Percentiles rank a stretch among this genome's conserved stretches.
Evolutionary conservation across 192 early-diverging fungal genomes (phyloP).

Genomic region (Glomus cerebriforme): DNA sequence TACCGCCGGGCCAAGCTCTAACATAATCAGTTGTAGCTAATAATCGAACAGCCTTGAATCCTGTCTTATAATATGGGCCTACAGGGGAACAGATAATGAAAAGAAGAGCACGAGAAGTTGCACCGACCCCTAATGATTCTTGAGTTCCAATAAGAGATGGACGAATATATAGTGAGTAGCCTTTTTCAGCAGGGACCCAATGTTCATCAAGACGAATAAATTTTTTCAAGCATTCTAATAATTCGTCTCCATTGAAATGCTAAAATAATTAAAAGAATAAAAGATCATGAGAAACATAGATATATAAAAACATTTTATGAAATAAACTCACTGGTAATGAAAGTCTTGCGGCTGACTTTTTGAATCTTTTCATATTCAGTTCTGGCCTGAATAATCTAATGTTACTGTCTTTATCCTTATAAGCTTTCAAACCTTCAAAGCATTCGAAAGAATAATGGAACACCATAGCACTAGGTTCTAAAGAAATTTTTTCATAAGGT

Average conservation of each 20-base stretch:
- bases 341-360: constrained; percentile 74
- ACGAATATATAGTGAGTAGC: constrained; percentile 92
- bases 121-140: constrained; percentile 79
- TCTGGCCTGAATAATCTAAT: constrained; percentile 95
- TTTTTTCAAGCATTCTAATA: constrained; percentile 82
- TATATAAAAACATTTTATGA: background rate
- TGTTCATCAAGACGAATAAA: constrained; percentile 76
- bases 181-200: constrained; percentile 91
- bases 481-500: constrained; percentile 77
- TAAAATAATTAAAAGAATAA: background rate
- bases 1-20: constrained; percentile 94
- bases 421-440: constrained; percentile 94
- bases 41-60: constrained; percentile 85
- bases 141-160: constrained; percentile 94
- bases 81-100: constrained; percentile 92
- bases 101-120: constrained; percentile 74
- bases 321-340: constrained; percentile 69
- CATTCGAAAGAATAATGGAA: constrained; percentile 95
- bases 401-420: constrained; percentile 83
- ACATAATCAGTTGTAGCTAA: constrained; percentile 83
- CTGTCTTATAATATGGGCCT: constrained; percentile 96
- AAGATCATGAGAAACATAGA: constrained; percentile 1
- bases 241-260: constrained; percentile 75
- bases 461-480: constrained; percentile 85
- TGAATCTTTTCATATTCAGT: constrained; percentile 94